Percentiles rank a stretch among this genome's conserved stretches.
Conservation (phyloP, 345 rosid genomes). For the Heritiera littoralis region DNA sequence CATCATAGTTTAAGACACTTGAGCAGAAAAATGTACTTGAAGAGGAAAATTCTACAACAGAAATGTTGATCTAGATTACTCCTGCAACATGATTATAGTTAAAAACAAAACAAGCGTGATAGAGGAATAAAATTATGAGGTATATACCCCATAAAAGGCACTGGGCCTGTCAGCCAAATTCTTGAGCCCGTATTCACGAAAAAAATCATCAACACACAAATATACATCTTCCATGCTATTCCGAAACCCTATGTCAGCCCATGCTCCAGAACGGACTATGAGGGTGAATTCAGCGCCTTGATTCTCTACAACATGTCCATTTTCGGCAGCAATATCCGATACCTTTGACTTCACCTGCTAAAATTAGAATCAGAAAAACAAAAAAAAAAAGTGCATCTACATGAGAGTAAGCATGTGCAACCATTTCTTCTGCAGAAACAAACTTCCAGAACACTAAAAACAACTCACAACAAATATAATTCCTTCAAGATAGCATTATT, state of each 20-base stretch:
- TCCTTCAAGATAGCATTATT: too few species aligned
- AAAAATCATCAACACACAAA: slow-evolving; percentile 61
- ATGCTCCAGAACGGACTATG: slow-evolving; percentile 79
- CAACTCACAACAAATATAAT: not conserved
- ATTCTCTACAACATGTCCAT: slow-evolving; percentile 39
- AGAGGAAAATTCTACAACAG: not conserved
- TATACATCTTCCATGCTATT: slow-evolving; percentile 84
- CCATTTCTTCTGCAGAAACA: not conserved
- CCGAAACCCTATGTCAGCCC: slow-evolving; percentile 71
- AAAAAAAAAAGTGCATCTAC: not conserved
- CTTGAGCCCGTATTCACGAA: slow-evolving; percentile 49
- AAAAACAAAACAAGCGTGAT: not conserved
- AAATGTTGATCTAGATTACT: not conserved
- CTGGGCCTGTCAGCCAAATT: slow-evolving; percentile 48
- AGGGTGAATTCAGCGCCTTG: slow-evolving; percentile 51
- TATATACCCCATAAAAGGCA: slow-evolving; percentile 83
- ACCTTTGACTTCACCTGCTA: slow-evolving; percentile 60
- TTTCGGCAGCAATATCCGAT: slow-evolving; percentile 44
- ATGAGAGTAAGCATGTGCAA: not conserved
- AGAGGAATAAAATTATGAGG: slow-evolving; percentile 3
- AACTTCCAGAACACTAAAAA: not conserved
- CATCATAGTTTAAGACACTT: not conserved
- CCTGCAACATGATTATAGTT: not conserved
- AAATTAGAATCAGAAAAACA: not conserved
- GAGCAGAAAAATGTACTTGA: not conserved